Percentiles rank a stretch among this genome's conserved stretches.
Conservation (phyloP, 345 rosid species). For the Firmiana major region DNA sequence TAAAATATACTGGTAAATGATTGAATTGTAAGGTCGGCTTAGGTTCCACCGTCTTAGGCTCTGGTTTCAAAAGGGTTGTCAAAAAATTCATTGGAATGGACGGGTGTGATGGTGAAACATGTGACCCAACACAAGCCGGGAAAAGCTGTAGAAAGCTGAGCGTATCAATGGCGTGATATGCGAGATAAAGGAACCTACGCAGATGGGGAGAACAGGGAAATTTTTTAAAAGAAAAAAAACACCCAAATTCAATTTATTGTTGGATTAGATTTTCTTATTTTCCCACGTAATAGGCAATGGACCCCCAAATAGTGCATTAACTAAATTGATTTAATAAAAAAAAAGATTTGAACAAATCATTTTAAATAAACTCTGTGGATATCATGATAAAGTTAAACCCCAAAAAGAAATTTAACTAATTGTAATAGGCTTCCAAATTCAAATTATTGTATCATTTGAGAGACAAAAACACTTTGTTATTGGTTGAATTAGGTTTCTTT, state of each 20-base stretch:
- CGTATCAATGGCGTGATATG: conserved; percentile 1
- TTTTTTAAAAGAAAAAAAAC: no score
- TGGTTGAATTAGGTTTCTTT: not conserved
- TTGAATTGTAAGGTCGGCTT: not conserved
- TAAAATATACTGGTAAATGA: no score
- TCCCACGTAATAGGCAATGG: no score
- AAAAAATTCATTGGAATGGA: conserved; percentile 1
- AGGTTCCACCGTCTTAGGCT: not conserved
- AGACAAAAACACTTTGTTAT: not conserved
- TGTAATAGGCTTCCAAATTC: not conserved
- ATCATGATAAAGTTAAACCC: not conserved
- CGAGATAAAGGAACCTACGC: not conserved
- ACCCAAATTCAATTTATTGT: not conserved
- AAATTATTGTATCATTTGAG: not conserved
- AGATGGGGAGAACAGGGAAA: not conserved
- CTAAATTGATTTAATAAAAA: not conserved
- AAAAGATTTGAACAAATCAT: not conserved
- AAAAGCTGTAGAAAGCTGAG: not conserved
- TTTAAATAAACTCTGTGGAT: not conserved
- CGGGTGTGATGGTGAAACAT: not conserved
- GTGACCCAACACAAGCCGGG: no score
- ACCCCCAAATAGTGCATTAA: not conserved
- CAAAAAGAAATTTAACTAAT: not conserved
- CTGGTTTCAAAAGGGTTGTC: not conserved
- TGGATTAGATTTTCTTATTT: not conserved